These are phyloP conservation scores for Hibiscus tridactylites DNA, from an alignment of 345 rosid genomes.

Conservation along the genomic window DNA sequence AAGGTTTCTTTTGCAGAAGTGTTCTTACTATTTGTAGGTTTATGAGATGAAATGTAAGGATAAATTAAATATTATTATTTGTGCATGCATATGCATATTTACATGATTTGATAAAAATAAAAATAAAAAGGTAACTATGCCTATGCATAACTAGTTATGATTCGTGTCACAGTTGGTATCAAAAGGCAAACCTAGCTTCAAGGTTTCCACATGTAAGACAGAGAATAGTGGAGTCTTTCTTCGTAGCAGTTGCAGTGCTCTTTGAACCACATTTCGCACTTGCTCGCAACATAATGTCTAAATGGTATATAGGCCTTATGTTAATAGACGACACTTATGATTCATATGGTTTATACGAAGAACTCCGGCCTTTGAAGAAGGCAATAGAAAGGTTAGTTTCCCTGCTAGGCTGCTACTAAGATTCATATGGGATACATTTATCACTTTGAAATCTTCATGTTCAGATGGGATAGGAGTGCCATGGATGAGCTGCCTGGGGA, in stretches of 20 bases:
- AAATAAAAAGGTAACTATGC: too few relatives aligned
- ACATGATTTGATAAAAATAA: too few relatives aligned
- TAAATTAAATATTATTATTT: not conserved
- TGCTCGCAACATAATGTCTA: not conserved
- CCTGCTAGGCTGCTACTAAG: too few relatives aligned
- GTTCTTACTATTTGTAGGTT: not conserved
- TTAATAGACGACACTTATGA: not conserved
- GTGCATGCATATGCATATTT: too few relatives aligned
- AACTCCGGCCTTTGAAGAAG: not conserved
- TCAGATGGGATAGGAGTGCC: not conserved
- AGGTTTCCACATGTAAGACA: slow-evolving; percentile 12
- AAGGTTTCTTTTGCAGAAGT: too few relatives aligned
- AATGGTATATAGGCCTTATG: not conserved
- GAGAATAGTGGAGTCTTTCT: slow-evolving; percentile 7
- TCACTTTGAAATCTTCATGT: not conserved
- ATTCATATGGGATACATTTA: too few relatives aligned
- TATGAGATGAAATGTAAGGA: not conserved
- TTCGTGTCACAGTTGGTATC: not conserved
- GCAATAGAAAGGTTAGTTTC: not conserved
- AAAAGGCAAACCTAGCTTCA: not conserved
- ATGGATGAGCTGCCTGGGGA: not conserved
- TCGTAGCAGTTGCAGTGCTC: not conserved
- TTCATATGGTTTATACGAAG: not conserved
- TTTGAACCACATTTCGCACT: slow-evolving; percentile 10
- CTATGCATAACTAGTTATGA: too few relatives aligned